Evolutionary conservation across 2,329 filamentous ascomycete genomes (phyloP), one percentile per base, ranked within the genome.

Genomic region (Talaromyces albobiverticillius): DNA sequence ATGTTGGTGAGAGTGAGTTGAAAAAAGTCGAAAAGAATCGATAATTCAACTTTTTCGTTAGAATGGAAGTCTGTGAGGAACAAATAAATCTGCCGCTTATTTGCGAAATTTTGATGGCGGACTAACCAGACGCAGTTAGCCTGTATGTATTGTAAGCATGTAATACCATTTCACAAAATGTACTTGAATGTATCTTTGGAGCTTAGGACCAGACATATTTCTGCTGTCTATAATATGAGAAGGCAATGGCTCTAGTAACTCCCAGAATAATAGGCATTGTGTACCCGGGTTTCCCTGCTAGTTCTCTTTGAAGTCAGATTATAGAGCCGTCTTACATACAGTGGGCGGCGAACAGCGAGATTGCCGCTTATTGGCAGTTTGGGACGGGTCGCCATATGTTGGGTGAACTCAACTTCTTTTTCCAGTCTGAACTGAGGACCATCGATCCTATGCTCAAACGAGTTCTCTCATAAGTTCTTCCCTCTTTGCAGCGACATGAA

Each of bases 1-100:
- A 96, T 97, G 63, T 53, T 81, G n/a, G n/a, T n/a, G n/a, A n/a
- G 5, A 13, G 31, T 10, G 18, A 29, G 6, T 25, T n/a, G 11
- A 10, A 29, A 1, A 11, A 11, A 10, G n/a, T n/a, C n/a, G n/a
- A n/a, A n/a, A n/a, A n/a, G n/a, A n/a, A n/a, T n/a, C n/a, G n/a
- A n/a, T n/a, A n/a, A n/a, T n/a, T n/a, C n/a, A n/a, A n/a, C n/a
- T n/a, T n/a, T n/a, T n/a, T n/a, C n/a, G n/a, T n/a, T n/a, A n/a
- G n/a, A n/a, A n/a, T n/a, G n/a, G n/a, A n/a, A n/a, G n/a, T n/a
- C n/a, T n/a, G n/a, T n/a, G n/a, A n/a, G n/a, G n/a, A n/a, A n/a
- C n/a, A n/a, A n/a, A n/a, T n/a, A n/a, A n/a, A n/a, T n/a, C n/a
- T n/a, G n/a, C n/a, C 26, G 26, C 5, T 29, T 29, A 29, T 29